Percentiles rank a stretch among this genome's conserved stretches.
These are phyloP conservation scores for Clonostachys rhizophaga DNA, from an alignment of 2,329 filamentous ascomycete species.

Conservation along the genomic window DNA sequence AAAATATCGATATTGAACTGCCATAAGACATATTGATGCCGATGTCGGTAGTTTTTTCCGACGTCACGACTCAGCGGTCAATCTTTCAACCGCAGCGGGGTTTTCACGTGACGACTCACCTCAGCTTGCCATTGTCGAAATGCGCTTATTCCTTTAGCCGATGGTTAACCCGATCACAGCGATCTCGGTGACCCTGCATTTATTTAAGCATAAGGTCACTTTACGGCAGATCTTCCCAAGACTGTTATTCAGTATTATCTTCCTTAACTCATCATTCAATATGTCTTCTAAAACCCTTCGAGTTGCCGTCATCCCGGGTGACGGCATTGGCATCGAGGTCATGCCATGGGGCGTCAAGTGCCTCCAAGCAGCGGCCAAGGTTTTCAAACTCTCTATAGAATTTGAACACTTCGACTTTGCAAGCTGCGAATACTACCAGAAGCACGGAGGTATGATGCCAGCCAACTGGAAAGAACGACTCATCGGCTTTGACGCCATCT, in stretches of 20 bases:
- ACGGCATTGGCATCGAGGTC: constrained; percentile 67
- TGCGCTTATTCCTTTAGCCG: not conserved
- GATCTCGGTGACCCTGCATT: not conserved
- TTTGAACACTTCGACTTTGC: constrained; percentile 63
- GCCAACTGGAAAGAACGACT: constrained; percentile 45
- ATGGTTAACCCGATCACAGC: not conserved
- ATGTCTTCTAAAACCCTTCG: constrained; percentile 25
- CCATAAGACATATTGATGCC: not conserved
- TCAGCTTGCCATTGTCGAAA: not conserved
- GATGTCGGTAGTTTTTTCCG: not conserved
- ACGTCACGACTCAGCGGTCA: not conserved
- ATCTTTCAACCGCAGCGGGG: not conserved
- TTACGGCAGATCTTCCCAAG: not conserved
- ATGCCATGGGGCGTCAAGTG: constrained; percentile 58
- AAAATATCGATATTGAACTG: not conserved
- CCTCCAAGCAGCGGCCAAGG: constrained; percentile 43
- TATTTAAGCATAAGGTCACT: not conserved
- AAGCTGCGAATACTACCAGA: constrained; percentile 54
- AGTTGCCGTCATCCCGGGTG: constrained; percentile 63
- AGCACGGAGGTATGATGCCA: constrained; percentile 36
- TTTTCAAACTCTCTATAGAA: constrained; percentile 46
- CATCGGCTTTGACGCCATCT: constrained; percentile 57
- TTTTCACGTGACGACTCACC: not conserved
- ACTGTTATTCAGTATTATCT: not conserved
- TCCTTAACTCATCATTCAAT: constrained; percentile 7